Conservation (phyloP, 1,139 yeast species). For the Candida tetrigidarum region DNA sequence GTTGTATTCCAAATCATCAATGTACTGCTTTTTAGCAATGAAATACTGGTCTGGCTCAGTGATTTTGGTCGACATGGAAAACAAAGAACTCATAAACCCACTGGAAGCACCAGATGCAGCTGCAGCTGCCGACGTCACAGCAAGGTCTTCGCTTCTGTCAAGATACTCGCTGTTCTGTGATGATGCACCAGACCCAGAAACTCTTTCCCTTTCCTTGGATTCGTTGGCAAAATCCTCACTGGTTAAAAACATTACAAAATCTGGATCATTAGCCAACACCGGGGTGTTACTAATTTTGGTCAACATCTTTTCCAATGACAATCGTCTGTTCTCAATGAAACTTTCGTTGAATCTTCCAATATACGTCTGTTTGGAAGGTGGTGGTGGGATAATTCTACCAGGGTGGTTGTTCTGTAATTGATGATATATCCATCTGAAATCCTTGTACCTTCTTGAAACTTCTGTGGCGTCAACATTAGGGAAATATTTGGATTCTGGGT, state of each 20-base stretch:
- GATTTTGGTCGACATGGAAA: conserved; percentile 62
- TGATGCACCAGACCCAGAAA: conserved; percentile 57
- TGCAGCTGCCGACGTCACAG: conserved; percentile 23
- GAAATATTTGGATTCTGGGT: conserved; percentile 24
- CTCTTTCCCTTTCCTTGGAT: conserved; percentile 63
- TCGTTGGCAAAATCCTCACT: conserved; percentile 71
- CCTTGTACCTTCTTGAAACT: conserved; percentile 80
- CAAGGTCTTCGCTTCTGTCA: conserved; percentile 31
- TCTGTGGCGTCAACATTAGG: conserved; percentile 41
- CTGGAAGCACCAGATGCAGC: conserved; percentile 27
- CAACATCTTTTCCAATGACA: conserved; percentile 89
- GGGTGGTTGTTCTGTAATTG: conserved; percentile 88
- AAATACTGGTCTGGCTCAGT: conserved; percentile 84
- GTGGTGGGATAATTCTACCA: conserved; percentile 93
- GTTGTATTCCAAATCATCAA: conserved; percentile 76
- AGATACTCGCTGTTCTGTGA: conserved; percentile 46
- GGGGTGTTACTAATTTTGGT: conserved; percentile 63
- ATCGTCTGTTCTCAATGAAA: conserved; percentile 83
- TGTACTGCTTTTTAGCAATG: conserved; percentile 64
- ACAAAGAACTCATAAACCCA: conserved; percentile 68
- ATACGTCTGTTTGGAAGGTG: conserved; percentile 90
- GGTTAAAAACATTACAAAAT: conserved; percentile 77
- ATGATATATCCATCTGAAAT: conserved; percentile 86
- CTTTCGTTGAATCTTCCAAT: conserved; percentile 88
- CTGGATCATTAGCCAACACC: conserved; percentile 67